Evolutionary conservation across 768 basidiomycete species (phyloP), one percentile per base, ranked within the genome.

Genomic region (Cystofilobasidium bisporidii): DNA sequence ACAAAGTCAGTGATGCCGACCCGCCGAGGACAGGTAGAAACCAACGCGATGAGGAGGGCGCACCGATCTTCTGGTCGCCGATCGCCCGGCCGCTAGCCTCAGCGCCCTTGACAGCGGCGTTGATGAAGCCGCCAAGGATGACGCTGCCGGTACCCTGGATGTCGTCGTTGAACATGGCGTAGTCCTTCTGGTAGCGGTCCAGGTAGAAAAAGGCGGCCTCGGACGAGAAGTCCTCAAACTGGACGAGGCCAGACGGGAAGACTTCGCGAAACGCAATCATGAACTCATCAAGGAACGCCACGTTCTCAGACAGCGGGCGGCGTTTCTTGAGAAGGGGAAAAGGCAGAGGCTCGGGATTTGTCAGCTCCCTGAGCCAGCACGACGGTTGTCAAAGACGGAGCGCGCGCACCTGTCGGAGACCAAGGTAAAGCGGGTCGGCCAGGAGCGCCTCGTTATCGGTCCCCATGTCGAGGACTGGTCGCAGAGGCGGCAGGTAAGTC

Each of bases 121-220:
- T 91, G 73, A 92, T 75, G 79, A 94, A 87, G 5, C 93, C 93
- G 9, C 62, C 86, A 61, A 97, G 84, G 45, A 94, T 87, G 72
- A 94, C 91, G 36, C 89, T 88, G 24, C 91, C 92, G 2, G 92
- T 97, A 50, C 86, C 86, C 26, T 65, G 67, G 47, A 73, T 68
- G 63, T 71, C 71, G 62, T 71, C 71, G 67, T 76, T 75, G 70
- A 73, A 75, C 47, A 45, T 55, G 48, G 24, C n/a, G 75, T 88
- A 91, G 63, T 84, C 81, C 70, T 85, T 77, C 65, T 88, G 83
- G 80, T 86, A 91, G 48, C 83, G 80, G 47, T 86, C 83, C 36
- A 94, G 84, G 77, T 89, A 92, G 63, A 82, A 79, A 80, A 96
- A 96, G 0, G 92, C 92, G 70, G 91, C 86, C 70, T 94, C 87